Percentiles rank a stretch among this genome's conserved stretches.
Conservation (phyloP, 2,329 filamentous ascomycete species). For the Xylaria sp. region DNA sequence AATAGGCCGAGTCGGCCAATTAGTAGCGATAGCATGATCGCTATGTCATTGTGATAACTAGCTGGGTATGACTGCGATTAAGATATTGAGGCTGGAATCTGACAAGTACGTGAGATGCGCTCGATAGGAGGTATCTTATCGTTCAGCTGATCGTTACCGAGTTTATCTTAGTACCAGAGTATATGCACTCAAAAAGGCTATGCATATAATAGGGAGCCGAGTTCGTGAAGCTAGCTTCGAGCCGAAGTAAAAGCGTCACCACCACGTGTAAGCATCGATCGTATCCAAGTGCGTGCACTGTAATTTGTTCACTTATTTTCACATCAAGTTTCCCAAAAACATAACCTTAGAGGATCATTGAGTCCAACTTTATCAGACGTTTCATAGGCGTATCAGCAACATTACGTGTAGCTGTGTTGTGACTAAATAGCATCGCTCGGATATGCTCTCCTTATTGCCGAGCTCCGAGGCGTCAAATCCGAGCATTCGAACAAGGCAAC, state of each 20-base stretch:
- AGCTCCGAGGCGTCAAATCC: constrained; percentile 33
- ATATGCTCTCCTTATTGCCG: constrained; percentile 26
- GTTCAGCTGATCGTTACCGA: not conserved
- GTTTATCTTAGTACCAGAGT: not conserved
- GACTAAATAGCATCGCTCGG: not conserved
- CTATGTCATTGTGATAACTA: constrained; percentile 29
- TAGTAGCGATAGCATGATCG: constrained; percentile 34
- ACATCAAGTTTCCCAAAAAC: not conserved
- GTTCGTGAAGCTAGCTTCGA: no score
- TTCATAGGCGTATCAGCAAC: not conserved
- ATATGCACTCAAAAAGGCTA: not conserved
- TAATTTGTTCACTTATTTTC: not conserved
- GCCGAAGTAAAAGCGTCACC: no score
- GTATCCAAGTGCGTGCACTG: no score
- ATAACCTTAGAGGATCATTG: not conserved
- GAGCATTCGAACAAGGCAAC: constrained; percentile 26
- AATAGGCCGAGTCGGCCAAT: constrained; percentile 34
- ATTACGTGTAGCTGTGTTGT: not conserved
- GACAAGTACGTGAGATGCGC: constrained; percentile 4
- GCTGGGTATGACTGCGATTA: not conserved
- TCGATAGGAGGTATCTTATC: not conserved
- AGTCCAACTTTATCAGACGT: not conserved
- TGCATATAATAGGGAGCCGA: no score
- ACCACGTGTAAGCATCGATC: not conserved
- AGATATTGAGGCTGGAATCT: not conserved